Evolutionary conservation across 768 basidiomycete species (phyloP).

Genomic region (Krasilnikovozyma curviuscula): DNA sequence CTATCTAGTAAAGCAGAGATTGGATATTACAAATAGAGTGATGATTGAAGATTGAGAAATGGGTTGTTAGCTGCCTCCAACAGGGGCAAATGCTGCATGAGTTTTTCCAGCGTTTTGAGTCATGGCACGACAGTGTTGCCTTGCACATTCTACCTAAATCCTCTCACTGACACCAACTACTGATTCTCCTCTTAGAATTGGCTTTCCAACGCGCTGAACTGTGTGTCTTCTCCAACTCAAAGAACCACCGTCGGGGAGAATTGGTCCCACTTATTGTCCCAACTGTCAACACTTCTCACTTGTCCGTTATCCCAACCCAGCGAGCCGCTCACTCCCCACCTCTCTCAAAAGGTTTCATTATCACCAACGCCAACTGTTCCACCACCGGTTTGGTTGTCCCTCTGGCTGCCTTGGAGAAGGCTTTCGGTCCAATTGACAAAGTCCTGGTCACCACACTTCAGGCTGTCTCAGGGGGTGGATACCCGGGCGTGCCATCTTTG

Average conservation of each 20-base stretch:
- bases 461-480: slow-evolving; percentile 94
- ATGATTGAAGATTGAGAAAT: too few species aligned
- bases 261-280: slow-evolving; percentile 89
- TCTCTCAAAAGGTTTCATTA: slow-evolving; percentile 66
- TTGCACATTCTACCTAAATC: neutral
- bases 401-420: slow-evolving; percentile 68
- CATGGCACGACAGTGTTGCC: neutral
- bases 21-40: too few species aligned
- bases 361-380: slow-evolving; percentile 96
- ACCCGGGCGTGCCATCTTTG: slow-evolving; percentile 73
- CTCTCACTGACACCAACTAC: neutral
- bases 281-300: slow-evolving; percentile 73
- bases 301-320: slow-evolving; percentile 69
- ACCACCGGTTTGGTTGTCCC: slow-evolving; percentile 85
- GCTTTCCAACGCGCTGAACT: slow-evolving; percentile 73
- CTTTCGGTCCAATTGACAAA: slow-evolving; percentile 84
- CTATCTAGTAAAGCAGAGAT: too few species aligned
- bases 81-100: neutral
- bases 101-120: neutral
- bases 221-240: slow-evolving; percentile 90
- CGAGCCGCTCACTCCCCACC: slow-evolving; percentile 41
- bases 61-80: neutral
- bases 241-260: slow-evolving; percentile 82
- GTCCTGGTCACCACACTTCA: slow-evolving; percentile 90
- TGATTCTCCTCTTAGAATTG: slow-evolving; percentile 38